These are phyloP conservation scores for Wickerhamomyces rabaulensis DNA, from an alignment of 805 yeast genomes.

Conservation along the genomic window DNA sequence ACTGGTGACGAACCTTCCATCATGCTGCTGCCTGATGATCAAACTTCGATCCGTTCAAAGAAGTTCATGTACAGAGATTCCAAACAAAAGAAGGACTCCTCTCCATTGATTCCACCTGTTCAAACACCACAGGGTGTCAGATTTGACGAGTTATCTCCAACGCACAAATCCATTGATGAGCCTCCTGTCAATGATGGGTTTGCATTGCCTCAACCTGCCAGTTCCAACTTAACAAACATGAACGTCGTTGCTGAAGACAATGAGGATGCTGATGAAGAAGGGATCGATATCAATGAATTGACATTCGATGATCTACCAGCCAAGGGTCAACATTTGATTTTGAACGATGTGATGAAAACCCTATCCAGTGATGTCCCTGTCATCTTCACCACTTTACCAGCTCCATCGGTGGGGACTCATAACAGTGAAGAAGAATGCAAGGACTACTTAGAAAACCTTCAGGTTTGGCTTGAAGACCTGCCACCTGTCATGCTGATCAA, in stretches of 20 bases:
- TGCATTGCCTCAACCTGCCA: not conserved
- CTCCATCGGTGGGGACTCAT: constrained; percentile 83
- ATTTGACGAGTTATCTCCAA: constrained; percentile 5
- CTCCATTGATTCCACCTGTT: not conserved
- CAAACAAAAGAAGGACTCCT: not conserved
- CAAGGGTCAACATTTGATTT: constrained; percentile 79
- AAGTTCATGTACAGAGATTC: constrained; percentile 7
- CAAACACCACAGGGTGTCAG: not conserved
- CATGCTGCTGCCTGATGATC: constrained; percentile 47
- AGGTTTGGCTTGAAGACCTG: constrained; percentile 73
- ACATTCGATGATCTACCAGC: constrained; percentile 89
- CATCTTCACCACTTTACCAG: constrained; percentile 84
- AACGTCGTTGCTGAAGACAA: not conserved
- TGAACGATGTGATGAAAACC: constrained; percentile 77
- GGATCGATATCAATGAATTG: constrained; percentile 31
- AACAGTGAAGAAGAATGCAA: constrained; percentile 59
- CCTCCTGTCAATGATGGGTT: constrained; percentile 1
- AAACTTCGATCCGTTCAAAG: not conserved
- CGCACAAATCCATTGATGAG: not conserved
- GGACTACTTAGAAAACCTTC: constrained; percentile 71
- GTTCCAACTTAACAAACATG: not conserved
- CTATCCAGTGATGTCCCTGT: constrained; percentile 64
- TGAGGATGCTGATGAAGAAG: constrained; percentile 11
- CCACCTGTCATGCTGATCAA: constrained; percentile 83
- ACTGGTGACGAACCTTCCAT: constrained; percentile 65